Evolutionary conservation across 148 eudicot species (phyloP), one percentile per base, ranked within the genome.

Genomic region (Chenopodium berlandieri): DNA sequence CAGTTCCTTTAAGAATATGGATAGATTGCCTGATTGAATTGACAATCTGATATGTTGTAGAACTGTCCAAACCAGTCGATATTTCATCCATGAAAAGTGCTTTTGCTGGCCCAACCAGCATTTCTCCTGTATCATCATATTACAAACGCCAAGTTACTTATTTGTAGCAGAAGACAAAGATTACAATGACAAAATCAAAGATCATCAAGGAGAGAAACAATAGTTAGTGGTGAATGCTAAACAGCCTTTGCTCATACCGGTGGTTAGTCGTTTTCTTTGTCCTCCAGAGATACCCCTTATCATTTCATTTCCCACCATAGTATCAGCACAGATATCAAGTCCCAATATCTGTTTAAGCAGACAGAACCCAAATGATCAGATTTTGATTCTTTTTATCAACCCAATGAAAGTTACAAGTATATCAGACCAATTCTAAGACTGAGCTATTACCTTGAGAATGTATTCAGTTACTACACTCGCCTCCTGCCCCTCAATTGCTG

Each of bases 51-150:
- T 66, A 94, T 52, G 98, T 93, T n/a, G 98, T 93, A 67, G 98
- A 93, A 82, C 94, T 95, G 84, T 95, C 98, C 81, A 95, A 83
- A 73, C 98, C 97, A 70, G 95, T 91, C 16, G 98, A 93, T 87
- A 93, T 93, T 85, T 95, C 95, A 80, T 95, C 98, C 98, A 95
- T 95, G 31, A 93, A 93, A 60, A 93, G 88, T 54, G 94, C 95
- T 84, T 90, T 88, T 62, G 94, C 91, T 77, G 97, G 97, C 68
- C 98, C 98, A 76, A 95, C 98, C 82, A 95, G 50, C 97, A 95
- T 95, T 75, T 95, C 98, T 56, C 95, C 95, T 94, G 89, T 50
- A 85, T 70, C 25, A 63, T 75, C 56, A 31, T 4, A 2, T 17
- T 56, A 56, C 5, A 44, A 76, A 30, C 10, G 5, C 47, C 56